Evolutionary conservation across 163 green algal species (phyloP).

Genomic region (Volvox carteri): DNA sequence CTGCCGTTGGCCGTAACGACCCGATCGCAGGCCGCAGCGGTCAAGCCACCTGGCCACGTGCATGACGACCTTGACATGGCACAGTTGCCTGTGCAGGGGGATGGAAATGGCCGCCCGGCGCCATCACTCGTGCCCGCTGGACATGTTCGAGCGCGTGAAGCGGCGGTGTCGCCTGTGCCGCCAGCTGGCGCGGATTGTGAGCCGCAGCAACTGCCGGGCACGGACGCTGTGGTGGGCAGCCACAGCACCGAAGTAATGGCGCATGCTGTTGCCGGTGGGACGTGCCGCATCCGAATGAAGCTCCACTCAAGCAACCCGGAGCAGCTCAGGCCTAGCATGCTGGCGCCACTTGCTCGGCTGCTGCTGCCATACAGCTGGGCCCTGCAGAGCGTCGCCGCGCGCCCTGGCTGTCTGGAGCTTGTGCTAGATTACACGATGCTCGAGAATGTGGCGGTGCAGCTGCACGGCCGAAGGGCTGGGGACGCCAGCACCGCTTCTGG

Average conservation of each 20-base stretch:
- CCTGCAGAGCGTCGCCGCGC: background rate
- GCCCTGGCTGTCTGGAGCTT: constrained; percentile 36
- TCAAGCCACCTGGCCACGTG: too few relatives aligned
- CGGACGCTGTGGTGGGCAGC: too few relatives aligned
- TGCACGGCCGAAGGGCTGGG: too few relatives aligned
- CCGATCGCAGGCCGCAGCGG: too few relatives aligned
- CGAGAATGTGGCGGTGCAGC: background rate
- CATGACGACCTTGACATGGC: too few relatives aligned
- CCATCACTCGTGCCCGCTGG: background rate
- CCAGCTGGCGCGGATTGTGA: too few relatives aligned
- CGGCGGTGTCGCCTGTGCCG: background rate
- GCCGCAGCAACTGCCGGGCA: background rate
- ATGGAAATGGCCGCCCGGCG: too few relatives aligned
- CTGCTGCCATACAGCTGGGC: constrained; percentile 27
- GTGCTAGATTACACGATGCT: constrained; percentile 38
- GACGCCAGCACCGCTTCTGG: background rate
- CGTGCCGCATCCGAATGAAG: constrained; percentile 42
- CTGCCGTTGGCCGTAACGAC: too few relatives aligned
- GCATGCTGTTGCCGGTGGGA: background rate
- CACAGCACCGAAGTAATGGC: too few relatives aligned
- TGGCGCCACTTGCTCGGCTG: constrained; percentile 7
- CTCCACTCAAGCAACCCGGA: constrained; percentile 7
- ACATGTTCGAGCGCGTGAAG: background rate
- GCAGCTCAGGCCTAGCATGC: background rate
- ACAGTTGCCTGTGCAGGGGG: too few relatives aligned